Conservation (phyloP, 495 filamentous ascomycete species). For the Penicillium angulare region DNA sequence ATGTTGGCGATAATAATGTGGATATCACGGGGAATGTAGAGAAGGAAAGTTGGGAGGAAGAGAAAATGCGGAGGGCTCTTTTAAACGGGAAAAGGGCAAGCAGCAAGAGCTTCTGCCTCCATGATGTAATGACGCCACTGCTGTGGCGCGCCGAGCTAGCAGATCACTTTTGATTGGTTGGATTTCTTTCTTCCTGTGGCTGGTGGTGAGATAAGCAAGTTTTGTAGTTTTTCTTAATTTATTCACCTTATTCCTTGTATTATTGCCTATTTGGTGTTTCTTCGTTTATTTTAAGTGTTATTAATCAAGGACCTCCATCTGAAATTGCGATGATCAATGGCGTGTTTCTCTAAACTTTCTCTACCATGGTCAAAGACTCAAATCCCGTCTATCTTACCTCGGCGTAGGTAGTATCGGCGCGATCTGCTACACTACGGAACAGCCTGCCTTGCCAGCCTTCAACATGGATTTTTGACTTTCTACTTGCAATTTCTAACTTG, state of each 20-base stretch:
- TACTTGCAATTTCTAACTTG: neutral
- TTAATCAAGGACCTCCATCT: too few relatives aligned
- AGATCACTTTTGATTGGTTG: neutral
- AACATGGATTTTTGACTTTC: too few relatives aligned
- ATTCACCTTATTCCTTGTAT: neutral
- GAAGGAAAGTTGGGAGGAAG: conserved; percentile 2
- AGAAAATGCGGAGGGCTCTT: conserved; percentile 19
- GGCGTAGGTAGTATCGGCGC: too few relatives aligned
- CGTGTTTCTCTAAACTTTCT: too few relatives aligned
- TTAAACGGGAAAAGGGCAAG: conserved; percentile 10
- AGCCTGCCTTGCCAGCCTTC: too few relatives aligned
- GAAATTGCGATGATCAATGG: too few relatives aligned
- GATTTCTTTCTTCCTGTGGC: neutral
- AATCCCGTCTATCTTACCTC: too few relatives aligned
- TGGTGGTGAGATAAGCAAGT: neutral
- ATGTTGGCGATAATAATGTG: conserved; percentile 42
- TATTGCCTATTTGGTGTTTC: neutral
- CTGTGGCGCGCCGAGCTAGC: conserved; percentile 4
- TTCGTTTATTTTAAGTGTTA: too few relatives aligned
- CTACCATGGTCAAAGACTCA: too few relatives aligned
- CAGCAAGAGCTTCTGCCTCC: conserved; percentile 7
- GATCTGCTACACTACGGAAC: too few relatives aligned
- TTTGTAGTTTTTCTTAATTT: neutral
- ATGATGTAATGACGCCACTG: conserved; percentile 25
- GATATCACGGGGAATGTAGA: neutral